Conservation (phyloP, 257 asterid genomes). For the Lithospermum erythrorhizon region DNA sequence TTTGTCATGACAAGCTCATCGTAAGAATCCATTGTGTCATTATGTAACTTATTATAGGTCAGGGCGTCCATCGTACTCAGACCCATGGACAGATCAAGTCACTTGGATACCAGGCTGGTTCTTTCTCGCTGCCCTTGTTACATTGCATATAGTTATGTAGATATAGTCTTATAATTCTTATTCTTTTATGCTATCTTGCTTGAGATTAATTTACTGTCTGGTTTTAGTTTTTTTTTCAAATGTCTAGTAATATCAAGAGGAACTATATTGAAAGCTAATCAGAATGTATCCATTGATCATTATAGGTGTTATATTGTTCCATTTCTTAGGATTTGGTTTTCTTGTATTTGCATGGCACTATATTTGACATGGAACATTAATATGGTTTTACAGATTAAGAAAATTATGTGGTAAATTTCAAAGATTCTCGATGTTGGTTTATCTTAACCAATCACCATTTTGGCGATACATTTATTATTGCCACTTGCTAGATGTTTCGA, state of each 20-base stretch:
- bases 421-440: background rate
- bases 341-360: no score
- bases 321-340: background rate
- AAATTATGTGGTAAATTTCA: background rate
- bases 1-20: background rate
- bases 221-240: no score
- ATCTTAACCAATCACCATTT: background rate
- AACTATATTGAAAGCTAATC: background rate
- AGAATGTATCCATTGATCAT: background rate
- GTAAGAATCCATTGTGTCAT: background rate
- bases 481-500: no score
- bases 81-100: constrained; percentile 87
- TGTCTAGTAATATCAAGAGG: no score
- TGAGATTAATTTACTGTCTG: background rate
- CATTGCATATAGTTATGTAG: background rate
- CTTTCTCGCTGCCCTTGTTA: constrained; percentile 9
- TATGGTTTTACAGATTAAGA: background rate
- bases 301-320: background rate
- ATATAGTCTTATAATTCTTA: background rate
- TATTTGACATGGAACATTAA: no score
- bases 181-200: background rate
- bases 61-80: constrained; percentile 65
- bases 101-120: constrained; percentile 87
- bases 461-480: background rate
- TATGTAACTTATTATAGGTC: constrained; percentile 38